phyloP scores from a whole-genome alignment of 805 yeast species.

The Metschnikowia cerradonensis region DNA sequence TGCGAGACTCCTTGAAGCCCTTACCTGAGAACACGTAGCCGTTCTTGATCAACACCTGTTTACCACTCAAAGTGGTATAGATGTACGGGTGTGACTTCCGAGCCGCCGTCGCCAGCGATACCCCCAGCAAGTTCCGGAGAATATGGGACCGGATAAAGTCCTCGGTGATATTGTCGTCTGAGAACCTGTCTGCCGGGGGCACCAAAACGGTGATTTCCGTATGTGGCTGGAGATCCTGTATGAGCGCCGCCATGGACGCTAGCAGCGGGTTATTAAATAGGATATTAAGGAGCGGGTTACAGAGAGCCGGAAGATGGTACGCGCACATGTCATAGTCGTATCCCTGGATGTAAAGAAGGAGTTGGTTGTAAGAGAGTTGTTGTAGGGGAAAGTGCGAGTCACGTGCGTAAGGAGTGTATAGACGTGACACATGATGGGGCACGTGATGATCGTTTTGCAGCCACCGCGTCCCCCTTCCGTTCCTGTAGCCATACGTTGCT shows the following conservation, averaged over 20 bases:
- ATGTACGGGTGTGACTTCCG: slow-evolving; percentile 38
- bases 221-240: slow-evolving; percentile 44
- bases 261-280: slow-evolving; percentile 59
- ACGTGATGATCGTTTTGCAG: background rate
- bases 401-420: background rate
- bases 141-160: slow-evolving; percentile 66
- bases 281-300: slow-evolving; percentile 62
- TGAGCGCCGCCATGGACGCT: slow-evolving; percentile 37
- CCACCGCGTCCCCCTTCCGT: background rate
- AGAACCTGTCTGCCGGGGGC: slow-evolving; percentile 49
- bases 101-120: slow-evolving; percentile 18
- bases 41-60: slow-evolving; percentile 52
- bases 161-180: slow-evolving; percentile 49
- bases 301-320: slow-evolving; percentile 47
- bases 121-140: slow-evolving; percentile 30
- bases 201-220: slow-evolving; percentile 57
- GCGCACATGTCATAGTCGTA: background rate
- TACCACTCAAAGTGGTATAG: slow-evolving; percentile 52
- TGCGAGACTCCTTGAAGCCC: slow-evolving; percentile 50
- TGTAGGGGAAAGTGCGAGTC: background rate
- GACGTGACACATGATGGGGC: no score
- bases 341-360: background rate
- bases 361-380: background rate
- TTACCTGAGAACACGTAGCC: slow-evolving; percentile 52
- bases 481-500: no score